Evolutionary conservation across 2,329 filamentous ascomycete genomes (phyloP).

Genomic region (Zymoseptoria ardabiliae): DNA sequence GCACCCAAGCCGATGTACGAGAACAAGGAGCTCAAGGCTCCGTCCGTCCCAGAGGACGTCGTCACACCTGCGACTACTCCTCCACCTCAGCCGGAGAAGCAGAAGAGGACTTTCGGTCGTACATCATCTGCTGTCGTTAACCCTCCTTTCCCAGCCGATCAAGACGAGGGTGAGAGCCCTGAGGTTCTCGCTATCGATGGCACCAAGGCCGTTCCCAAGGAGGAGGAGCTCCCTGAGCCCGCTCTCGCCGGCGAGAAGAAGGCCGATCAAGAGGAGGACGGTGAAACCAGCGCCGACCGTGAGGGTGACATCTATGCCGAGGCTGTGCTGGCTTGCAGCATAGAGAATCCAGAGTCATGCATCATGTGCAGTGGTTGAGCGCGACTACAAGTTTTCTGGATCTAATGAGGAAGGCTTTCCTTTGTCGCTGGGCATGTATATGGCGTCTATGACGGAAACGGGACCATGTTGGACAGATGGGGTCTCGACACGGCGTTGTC

Average conservation of each 20-base stretch:
- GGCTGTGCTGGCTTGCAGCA: slow-evolving; percentile 85
- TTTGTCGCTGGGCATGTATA: slow-evolving; percentile 9
- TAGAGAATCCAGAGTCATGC: slow-evolving; percentile 92
- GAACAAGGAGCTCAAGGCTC: slow-evolving; percentile 44
- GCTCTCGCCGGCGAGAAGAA: slow-evolving; percentile 38
- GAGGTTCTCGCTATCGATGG: slow-evolving; percentile 71
- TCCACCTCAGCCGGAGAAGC: slow-evolving; percentile 49
- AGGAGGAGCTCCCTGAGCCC: slow-evolving; percentile 58
- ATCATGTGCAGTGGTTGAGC: slow-evolving; percentile 88
- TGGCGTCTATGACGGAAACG: slow-evolving; percentile 8
- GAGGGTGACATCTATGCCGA: slow-evolving; percentile 95
- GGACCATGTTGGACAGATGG: slow-evolving; percentile 7
- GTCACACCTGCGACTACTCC: slow-evolving; percentile 64
- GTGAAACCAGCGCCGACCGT: slow-evolving; percentile 62
- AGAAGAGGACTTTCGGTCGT: slow-evolving; percentile 31
- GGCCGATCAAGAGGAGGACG: slow-evolving; percentile 61
- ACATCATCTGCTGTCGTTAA: slow-evolving; percentile 48
- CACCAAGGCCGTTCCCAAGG: slow-evolving; percentile 46
- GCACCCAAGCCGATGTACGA: slow-evolving; percentile 62
- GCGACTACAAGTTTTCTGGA: slow-evolving; percentile 5
- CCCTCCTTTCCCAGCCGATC: slow-evolving; percentile 67
- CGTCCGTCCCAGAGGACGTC: slow-evolving; percentile 50
- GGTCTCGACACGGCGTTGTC: slow-evolving; percentile 1
- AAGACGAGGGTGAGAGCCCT: slow-evolving; percentile 69
- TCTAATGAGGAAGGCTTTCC: slow-evolving; percentile 1